Percentiles rank a stretch among this genome's conserved stretches.
These are phyloP conservation scores for Lachnellula hyalina DNA, from an alignment of 2,329 filamentous ascomycete species.

Conservation along the genomic window DNA sequence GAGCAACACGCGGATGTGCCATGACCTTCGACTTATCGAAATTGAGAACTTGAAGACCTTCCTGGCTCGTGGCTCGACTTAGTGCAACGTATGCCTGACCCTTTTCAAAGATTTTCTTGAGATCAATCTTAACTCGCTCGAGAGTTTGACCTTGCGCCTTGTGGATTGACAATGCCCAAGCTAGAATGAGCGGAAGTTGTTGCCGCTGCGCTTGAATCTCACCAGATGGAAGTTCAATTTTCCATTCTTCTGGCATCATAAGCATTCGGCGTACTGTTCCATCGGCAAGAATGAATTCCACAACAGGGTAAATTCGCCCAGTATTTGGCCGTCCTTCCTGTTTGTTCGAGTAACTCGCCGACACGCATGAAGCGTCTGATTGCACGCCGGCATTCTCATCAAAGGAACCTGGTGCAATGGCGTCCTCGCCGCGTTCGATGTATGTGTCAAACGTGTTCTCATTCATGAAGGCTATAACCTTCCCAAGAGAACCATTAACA, in stretches of 20 bases:
- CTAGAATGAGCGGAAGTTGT: constrained; percentile 83
- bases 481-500: constrained; percentile 91
- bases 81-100: constrained; percentile 96
- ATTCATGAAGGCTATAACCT: constrained; percentile 75
- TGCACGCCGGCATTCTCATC: constrained; percentile 26
- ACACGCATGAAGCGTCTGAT: constrained; percentile 36
- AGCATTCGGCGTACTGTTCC: constrained; percentile 72
- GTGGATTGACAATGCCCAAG: constrained; percentile 96
- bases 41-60: constrained; percentile 78
- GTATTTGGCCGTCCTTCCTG: constrained; percentile 35
- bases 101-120: constrained; percentile 91
- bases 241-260: constrained; percentile 87
- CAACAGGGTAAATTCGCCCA: constrained; percentile 67
- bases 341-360: constrained; percentile 40
- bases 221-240: constrained; percentile 91
- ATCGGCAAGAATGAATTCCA: constrained; percentile 76
- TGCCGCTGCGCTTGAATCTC: constrained; percentile 84
- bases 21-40: constrained; percentile 91
- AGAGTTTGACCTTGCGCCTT: constrained; percentile 91
- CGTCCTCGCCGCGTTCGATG: constrained; percentile 44
- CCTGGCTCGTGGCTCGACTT: constrained; percentile 83
- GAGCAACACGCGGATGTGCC: constrained; percentile 81
- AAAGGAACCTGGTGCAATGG: constrained; percentile 28
- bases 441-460: constrained; percentile 56
- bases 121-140: constrained; percentile 88